Evolutionary conservation across 108 stramenopile species (phyloP), one percentile per base, ranked within the genome.

Genomic region (Cyclotella baltica): DNA sequence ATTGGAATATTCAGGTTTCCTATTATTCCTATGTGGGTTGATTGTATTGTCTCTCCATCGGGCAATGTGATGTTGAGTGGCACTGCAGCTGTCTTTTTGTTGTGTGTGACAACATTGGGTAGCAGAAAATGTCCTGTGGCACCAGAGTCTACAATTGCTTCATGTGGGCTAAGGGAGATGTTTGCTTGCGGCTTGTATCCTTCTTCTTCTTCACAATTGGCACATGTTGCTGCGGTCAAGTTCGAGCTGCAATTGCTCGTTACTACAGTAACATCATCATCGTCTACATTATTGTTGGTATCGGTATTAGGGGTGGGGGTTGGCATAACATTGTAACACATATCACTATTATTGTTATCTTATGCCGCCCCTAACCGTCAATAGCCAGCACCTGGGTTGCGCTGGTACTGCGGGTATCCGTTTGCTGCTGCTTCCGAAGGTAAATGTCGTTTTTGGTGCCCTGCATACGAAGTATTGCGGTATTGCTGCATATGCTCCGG

Each of bases 11-110:
- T 58, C n/a, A n/a, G n/a, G n/a, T n/a, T n/a, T n/a, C n/a, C n/a
- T n/a, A n/a, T n/a, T n/a, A n/a, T n/a, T 3, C 77, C 57, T 55
- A 37, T 62, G 59, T 78, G 77, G 15, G 77, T 78, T 4, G 77
- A 78, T 15, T 61, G 19, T 1, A 78, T 71, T 0, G 25, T 15
- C 11, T 25, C 28, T 29, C 77, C 77, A 78, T 78, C 29, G 1
- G 77, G 77, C 0, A 78, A 34, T 0, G 40, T 70, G 18, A 78
- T 71, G 23, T 4, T 25, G 0, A 78, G n/a, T 46, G 77, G 77
- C 20, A 50, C 25, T 0, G 47, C 20, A 0, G 77, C 61, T 28
- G 18, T 18, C 0, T 50, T 16, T n/a, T 55, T 35, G 50, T 78
- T 78, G 33, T 22, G 22, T 9, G 40, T 38, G 33, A 23, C 31